A percentile compares a stretch with the other conserved stretches of the same genome.
phyloP scores from a whole-genome alignment of 768 basidiomycete species.

The Strobilomyces dryophilus region DNA sequence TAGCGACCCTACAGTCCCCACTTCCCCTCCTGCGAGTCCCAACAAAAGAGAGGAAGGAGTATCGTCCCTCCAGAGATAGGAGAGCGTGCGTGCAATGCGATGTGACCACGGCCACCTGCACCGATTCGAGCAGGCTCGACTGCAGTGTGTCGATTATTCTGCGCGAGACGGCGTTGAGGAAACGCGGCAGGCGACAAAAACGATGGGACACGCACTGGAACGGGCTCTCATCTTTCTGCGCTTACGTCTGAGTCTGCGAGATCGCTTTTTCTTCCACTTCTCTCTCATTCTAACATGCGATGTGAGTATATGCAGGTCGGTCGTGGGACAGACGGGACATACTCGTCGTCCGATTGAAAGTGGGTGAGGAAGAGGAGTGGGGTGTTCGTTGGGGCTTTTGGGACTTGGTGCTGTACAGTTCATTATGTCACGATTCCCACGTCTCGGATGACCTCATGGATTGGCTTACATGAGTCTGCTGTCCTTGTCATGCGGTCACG shows the following conservation, averaged over 20 bases:
- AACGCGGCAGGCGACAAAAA: not conserved
- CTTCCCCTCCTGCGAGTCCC: slow-evolving; percentile 20
- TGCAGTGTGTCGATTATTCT: slow-evolving; percentile 34
- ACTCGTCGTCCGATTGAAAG: slow-evolving; percentile 32
- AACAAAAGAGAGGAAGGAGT: slow-evolving; percentile 17
- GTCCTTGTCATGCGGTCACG: slow-evolving; percentile 9
- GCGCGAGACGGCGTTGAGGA: slow-evolving; percentile 6
- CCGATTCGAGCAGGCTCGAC: slow-evolving; percentile 22
- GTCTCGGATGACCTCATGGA: not conserved
- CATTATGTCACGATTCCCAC: slow-evolving; percentile 27
- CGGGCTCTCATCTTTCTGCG: slow-evolving; percentile 96
- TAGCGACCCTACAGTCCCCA: slow-evolving; percentile 23
- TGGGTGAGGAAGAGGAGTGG: slow-evolving; percentile 21
- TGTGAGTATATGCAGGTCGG: not conserved
- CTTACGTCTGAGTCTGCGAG: slow-evolving; percentile 88
- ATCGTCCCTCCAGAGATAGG: slow-evolving; percentile 19
- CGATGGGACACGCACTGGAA: slow-evolving; percentile 62
- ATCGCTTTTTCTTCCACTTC: slow-evolving; percentile 97
- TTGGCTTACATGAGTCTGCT: not conserved
- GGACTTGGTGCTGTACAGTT: slow-evolving; percentile 36
- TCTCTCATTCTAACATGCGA: slow-evolving; percentile 71
- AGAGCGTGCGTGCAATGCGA: slow-evolving; percentile 25
- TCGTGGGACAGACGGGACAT: not conserved
- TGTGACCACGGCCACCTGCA: slow-evolving; percentile 15
- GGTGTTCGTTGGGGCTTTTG: slow-evolving; percentile 14